Evolutionary conservation across 169 alveolate species (phyloP).

Genomic region (Eimeria acervulina): DNA sequence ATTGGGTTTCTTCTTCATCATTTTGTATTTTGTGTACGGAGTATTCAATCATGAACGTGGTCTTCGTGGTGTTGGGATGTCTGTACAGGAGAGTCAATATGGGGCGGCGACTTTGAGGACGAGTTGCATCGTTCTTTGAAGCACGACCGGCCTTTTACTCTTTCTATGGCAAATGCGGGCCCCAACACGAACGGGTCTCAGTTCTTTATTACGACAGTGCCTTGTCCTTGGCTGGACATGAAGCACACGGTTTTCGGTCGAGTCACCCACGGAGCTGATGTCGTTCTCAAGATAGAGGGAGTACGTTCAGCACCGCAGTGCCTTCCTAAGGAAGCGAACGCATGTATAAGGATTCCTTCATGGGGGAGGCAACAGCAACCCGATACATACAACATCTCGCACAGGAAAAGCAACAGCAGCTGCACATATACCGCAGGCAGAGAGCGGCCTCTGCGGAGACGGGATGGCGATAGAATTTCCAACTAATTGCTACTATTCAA

Average conservation of each 20-base stretch:
- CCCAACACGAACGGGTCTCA: conserved; percentile 99
- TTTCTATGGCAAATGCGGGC: conserved; percentile 99
- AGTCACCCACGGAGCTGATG: conserved; percentile 97
- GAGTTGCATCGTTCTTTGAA: conserved; percentile 96
- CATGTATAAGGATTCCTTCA: too few relatives aligned
- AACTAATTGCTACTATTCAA: too few relatives aligned
- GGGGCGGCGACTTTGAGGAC: conserved; percentile 98
- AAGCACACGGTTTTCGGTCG: conserved; percentile 99
- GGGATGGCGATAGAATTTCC: too few relatives aligned
- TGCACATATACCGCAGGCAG: too few relatives aligned
- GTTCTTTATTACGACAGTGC: conserved; percentile 97
- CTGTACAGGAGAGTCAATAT: conserved; percentile 91
- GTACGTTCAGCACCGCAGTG: conserved; percentile 68
- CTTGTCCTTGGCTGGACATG: conserved; percentile 98
- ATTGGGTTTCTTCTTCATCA: too few relatives aligned
- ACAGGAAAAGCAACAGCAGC: too few relatives aligned
- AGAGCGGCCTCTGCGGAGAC: too few relatives aligned
- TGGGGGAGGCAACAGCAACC: too few relatives aligned
- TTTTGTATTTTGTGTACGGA: too few relatives aligned
- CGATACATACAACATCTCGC: too few relatives aligned
- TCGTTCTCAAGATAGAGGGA: conserved; percentile 95
- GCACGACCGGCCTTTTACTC: conserved; percentile 97
- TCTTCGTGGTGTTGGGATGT: neutral
- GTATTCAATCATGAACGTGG: too few relatives aligned
- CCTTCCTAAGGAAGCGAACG: too few relatives aligned